Conservation (phyloP, 495 filamentous ascomycete genomes). For the Hypoxylon lienhwacheense region DNA sequence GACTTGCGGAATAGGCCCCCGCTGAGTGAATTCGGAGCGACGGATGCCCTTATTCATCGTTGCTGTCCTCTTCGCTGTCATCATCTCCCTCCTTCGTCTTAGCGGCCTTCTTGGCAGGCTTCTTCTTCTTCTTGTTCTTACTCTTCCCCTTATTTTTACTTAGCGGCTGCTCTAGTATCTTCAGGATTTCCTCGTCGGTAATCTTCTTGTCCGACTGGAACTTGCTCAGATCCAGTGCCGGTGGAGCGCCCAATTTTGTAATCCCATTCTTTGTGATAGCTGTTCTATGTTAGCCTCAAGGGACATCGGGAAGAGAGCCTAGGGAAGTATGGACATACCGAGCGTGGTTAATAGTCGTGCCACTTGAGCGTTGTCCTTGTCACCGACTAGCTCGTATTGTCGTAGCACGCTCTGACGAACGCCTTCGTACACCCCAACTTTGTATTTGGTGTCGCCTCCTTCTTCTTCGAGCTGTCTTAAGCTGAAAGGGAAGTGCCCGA, state of each 20-base stretch:
- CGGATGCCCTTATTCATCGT: conserved; percentile 40
- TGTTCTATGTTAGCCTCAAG: conserved; percentile 44
- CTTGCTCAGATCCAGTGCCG: conserved; percentile 70
- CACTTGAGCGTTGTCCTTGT: conserved; percentile 82
- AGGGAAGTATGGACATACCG: conserved; percentile 61
- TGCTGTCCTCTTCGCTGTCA: conserved; percentile 39
- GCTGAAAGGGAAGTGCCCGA: conserved; percentile 96
- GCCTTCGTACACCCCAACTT: conserved; percentile 83
- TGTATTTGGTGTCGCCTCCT: conserved; percentile 81
- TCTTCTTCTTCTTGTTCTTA: conserved; percentile 93
- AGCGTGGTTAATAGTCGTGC: conserved; percentile 85
- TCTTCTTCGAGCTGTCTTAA: conserved; percentile 96
- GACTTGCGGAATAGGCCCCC: conserved; percentile 10
- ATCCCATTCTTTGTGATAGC: conserved; percentile 98
- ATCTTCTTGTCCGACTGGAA: conserved; percentile 97
- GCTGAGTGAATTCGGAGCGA: background rate
- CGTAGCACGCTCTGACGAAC: conserved; percentile 86
- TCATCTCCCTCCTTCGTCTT: conserved; percentile 38
- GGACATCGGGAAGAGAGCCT: conserved; percentile 5
- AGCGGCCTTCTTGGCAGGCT: conserved; percentile 67
- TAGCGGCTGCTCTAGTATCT: conserved; percentile 86
- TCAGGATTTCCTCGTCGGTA: conserved; percentile 88
- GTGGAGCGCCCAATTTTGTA: conserved; percentile 76
- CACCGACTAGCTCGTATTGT: conserved; percentile 93
- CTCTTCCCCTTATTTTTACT: conserved; percentile 73